phyloP scores from a whole-genome alignment of 2,329 filamentous ascomycete species.

The Microdochium trichocladiopsis region DNA sequence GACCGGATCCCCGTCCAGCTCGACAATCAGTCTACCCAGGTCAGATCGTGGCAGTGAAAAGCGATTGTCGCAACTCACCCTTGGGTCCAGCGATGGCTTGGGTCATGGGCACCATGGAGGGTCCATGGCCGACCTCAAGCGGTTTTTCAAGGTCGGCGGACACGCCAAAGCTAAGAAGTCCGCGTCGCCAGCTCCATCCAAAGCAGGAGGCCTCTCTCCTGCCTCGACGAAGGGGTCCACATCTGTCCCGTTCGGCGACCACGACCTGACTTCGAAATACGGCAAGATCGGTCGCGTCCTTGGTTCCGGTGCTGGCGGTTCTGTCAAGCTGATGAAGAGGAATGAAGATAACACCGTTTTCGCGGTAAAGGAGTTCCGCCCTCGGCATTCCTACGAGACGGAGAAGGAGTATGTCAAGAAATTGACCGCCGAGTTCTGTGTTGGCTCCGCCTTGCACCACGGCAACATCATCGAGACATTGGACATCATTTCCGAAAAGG shows the following conservation, averaged over 20 bases:
- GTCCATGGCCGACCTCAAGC: slow-evolving; percentile 90
- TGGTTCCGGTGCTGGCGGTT: slow-evolving; percentile 89
- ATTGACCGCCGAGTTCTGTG: slow-evolving; percentile 95
- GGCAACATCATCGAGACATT: slow-evolving; percentile 98
- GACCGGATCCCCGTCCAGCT: slow-evolving; percentile 46
- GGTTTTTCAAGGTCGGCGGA: slow-evolving; percentile 84
- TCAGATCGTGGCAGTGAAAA: slow-evolving; percentile 37
- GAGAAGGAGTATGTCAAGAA: slow-evolving; percentile 98
- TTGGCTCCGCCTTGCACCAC: slow-evolving; percentile 92
- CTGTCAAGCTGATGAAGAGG: slow-evolving; percentile 88
- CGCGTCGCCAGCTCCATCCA: slow-evolving; percentile 52
- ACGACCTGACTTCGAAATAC: slow-evolving; percentile 84
- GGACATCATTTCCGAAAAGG: slow-evolving; percentile 91
- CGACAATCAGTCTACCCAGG: slow-evolving; percentile 43
- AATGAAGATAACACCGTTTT: slow-evolving; percentile 90
- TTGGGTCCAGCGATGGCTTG: no score
- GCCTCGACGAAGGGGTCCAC: slow-evolving; percentile 36
- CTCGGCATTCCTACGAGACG: slow-evolving; percentile 85
- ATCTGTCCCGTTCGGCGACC: slow-evolving; percentile 84
- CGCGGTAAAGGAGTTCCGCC: slow-evolving; percentile 93
- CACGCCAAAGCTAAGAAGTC: slow-evolving; percentile 65
- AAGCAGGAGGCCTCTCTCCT: slow-evolving; percentile 40
- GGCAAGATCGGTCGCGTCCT: slow-evolving; percentile 93
- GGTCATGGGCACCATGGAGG: slow-evolving; percentile 54
- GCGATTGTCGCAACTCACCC: slow-evolving; percentile 41